Evolutionary conservation across 495 filamentous ascomycete genomes (phyloP).

Genomic region (Aspergillus biplanus): DNA sequence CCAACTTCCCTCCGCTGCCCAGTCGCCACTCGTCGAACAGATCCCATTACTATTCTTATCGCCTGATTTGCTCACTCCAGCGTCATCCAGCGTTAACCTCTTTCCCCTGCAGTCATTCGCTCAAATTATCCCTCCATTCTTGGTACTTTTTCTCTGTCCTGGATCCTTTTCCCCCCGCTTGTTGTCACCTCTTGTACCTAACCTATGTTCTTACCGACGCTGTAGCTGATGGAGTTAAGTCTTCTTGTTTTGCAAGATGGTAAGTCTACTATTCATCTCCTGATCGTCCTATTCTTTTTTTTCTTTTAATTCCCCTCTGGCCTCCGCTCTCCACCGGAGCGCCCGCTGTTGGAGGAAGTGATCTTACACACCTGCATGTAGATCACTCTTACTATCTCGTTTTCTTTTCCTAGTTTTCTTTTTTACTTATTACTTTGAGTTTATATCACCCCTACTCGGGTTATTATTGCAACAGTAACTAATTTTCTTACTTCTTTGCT

Average conservation of each 20-base stretch:
- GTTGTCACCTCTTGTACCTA: constrained; percentile 7
- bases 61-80: neutral
- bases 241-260: constrained; percentile 20
- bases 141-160: constrained; percentile 4
- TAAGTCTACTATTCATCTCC: constrained; percentile 8
- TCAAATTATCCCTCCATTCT: constrained; percentile 3
- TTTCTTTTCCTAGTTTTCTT: neutral
- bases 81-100: constrained; percentile 3
- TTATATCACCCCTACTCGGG: too few relatives aligned
- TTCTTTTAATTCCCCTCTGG: neutral
- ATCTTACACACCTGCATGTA: neutral
- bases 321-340: neutral
- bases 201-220: neutral
- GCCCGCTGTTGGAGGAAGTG: too few relatives aligned
- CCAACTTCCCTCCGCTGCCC: neutral
- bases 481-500: neutral
- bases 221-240: constrained; percentile 23
- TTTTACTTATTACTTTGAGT: neutral
- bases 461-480: neutral
- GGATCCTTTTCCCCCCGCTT: constrained; percentile 10
- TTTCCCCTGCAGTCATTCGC: neutral
- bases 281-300: constrained; percentile 2
- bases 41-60: neutral
- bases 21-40: neutral
- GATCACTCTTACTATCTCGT: neutral